A percentile compares a stretch with the other conserved stretches of the same genome.
Conservation (phyloP, 1,284 basidiomycete genomes). For the Ustilago nuda region DNA sequence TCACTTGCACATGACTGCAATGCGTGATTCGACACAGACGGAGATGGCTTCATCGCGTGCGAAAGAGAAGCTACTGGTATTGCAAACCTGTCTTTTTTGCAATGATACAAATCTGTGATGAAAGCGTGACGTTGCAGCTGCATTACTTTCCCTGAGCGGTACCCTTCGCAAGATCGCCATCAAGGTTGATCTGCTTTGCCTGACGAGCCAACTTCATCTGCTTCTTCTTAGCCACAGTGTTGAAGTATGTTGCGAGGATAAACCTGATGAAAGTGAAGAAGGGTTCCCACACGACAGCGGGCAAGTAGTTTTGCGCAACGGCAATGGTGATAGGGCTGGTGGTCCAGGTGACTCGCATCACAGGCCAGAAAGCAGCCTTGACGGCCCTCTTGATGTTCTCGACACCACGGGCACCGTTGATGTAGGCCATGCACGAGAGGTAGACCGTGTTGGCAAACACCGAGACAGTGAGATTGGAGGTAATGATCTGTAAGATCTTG, state of each 20-base stretch:
- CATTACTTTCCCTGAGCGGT: constrained; percentile 52
- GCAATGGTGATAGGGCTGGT: constrained; percentile 79
- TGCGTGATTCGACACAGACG: neutral
- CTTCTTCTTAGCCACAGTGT: constrained; percentile 64
- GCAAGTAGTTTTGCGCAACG: constrained; percentile 80
- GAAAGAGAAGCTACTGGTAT: neutral
- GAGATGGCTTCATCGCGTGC: neutral
- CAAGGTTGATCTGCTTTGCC: constrained; percentile 33
- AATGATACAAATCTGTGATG: constrained; percentile 3
- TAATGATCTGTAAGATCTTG: constrained; percentile 77
- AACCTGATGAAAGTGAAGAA: constrained; percentile 62
- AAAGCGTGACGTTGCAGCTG: neutral
- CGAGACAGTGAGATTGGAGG: constrained; percentile 81
- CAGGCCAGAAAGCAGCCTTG: constrained; percentile 79
- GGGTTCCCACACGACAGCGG: constrained; percentile 70
- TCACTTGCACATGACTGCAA: neutral
- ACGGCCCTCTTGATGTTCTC: constrained; percentile 79
- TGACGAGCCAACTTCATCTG: constrained; percentile 59
- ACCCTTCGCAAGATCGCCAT: constrained; percentile 52
- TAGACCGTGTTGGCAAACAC: constrained; percentile 79
- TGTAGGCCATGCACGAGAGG: constrained; percentile 83
- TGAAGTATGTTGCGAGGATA: constrained; percentile 58
- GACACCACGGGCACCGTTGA: constrained; percentile 80
- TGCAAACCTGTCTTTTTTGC: neutral
- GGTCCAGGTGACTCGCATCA: constrained; percentile 81